Evolutionary conservation across 176 grass and related monocot genomes (phyloP), one percentile per base, ranked within the genome.

Genomic region (Aegilops longissima): DNA sequence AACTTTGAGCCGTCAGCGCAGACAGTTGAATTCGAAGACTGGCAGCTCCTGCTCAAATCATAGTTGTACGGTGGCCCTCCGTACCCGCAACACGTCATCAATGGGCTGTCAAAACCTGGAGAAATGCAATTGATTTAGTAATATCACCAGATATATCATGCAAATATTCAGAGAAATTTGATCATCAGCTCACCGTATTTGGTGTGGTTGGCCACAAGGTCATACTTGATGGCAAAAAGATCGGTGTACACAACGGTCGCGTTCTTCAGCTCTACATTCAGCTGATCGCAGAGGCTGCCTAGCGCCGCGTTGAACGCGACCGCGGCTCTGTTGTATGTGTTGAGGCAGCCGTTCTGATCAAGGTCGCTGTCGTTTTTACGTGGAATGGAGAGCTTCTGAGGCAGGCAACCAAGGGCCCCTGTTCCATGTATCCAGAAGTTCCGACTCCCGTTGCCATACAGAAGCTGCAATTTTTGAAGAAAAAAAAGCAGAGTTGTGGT

Each of bases 401-500:
- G 95, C 78, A 98, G 90, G 80, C 95, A 98, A 8, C 95, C 95
- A 2, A 95, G 83, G 58, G 95, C 93, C 4, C 93, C 90, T 1
- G 90, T 93, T 31, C 89, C 94, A 7, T 95, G 91, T 64, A 98
- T 70, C 95, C 95, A 98, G 61, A 98, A 98, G 27, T 92, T 95
- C 62, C 40, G 82, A 13, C 93, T 92, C 16, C 93, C 91, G 9
- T 80, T 90, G 34, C 71, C 65, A 68, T 98, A 92, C 73, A 98
- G 64, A 79, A 77, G 39, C 95, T 98, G 91, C 39, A 86, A 34
- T 67, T 67, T 81, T 66, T 44, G 70, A 35, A 16, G 42, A 24
- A 16, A 29, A 16, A 35, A 24, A 16, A 9, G 61, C 21, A 51
- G 16, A 68, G 36, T 33, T 80, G 27, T 24, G 4, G n/a, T 29